phyloP scores from a whole-genome alignment of 75 land plant genomes.

The Cunninghamia lanceolata region DNA sequence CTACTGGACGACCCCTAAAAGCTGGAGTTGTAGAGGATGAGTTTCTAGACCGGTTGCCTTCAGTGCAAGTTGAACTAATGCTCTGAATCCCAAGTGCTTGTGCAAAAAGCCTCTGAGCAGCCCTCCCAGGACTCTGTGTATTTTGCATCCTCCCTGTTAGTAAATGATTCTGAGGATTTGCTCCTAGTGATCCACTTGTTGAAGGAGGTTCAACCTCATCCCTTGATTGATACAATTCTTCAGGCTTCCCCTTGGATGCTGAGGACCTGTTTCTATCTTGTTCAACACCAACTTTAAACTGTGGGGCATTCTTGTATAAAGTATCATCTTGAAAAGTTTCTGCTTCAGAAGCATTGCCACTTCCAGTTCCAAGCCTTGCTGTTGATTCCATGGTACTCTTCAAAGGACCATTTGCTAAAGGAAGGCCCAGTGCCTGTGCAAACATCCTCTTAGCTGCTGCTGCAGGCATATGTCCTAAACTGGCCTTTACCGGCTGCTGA shows the following conservation, averaged over 20 bases:
- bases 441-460: constrained; percentile 89
- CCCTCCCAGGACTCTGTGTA: constrained; percentile 2
- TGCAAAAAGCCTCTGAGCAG: constrained; percentile 12
- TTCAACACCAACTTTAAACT: background rate
- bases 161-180: background rate
- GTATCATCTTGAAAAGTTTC: background rate
- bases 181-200: background rate
- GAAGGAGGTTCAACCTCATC: constrained; percentile 4
- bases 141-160: background rate
- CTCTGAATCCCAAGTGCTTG: constrained; percentile 10
- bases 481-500: constrained; percentile 1
- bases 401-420: constrained; percentile 7
- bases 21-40: background rate
- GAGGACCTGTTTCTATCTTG: background rate
- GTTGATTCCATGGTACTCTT: background rate
- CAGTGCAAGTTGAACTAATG: background rate
- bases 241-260: background rate
- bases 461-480: constrained; percentile 21
- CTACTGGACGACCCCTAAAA: background rate
- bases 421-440: constrained; percentile 80
- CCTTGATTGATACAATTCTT: background rate
- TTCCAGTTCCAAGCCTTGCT: background rate
- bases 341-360: background rate
- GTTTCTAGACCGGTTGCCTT: background rate
- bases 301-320: background rate